A percentile compares a stretch with the other conserved stretches of the same genome.
Evolutionary conservation across 2,329 filamentous ascomycete genomes (phyloP).

Genomic region (Microcera coccophila): DNA sequence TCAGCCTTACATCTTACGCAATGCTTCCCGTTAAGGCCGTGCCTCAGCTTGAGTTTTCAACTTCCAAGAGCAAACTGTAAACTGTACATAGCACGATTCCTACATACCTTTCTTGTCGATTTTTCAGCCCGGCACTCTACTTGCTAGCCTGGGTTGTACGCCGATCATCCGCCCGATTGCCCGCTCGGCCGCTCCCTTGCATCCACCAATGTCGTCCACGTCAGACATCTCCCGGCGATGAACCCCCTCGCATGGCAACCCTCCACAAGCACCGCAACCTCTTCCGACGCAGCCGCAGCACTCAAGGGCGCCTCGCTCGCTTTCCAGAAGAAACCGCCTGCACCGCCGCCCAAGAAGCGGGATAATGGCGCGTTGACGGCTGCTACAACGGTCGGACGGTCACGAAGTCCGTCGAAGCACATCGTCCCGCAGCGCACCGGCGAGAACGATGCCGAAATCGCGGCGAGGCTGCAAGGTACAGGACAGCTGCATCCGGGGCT

Average conservation of each 20-base stretch:
- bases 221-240: constrained; percentile 29
- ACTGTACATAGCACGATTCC: constrained; percentile 1
- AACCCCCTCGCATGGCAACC: constrained; percentile 30
- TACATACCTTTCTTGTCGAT: neutral
- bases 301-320: constrained; percentile 54
- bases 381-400: constrained; percentile 39
- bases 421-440: constrained; percentile 39
- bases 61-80: no score
- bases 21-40: constrained; percentile 14
- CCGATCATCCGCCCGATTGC: neutral
- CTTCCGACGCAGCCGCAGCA: constrained; percentile 41
- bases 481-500: constrained; percentile 17
- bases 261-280: constrained; percentile 27
- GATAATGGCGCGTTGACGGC: constrained; percentile 43
- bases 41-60: constrained; percentile 9
- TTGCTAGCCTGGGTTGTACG: neutral
- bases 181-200: neutral
- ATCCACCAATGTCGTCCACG: constrained; percentile 12
- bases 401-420: constrained; percentile 21
- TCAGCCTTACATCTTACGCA: neutral
- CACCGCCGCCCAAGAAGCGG: constrained; percentile 20
- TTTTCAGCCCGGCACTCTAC: neutral
- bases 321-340: constrained; percentile 42
- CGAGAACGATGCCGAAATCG: constrained; percentile 27
- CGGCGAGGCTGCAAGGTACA: constrained; percentile 15